Conservation (phyloP, 148 eudicot genomes). For the Talinum fruticosum region DNA sequence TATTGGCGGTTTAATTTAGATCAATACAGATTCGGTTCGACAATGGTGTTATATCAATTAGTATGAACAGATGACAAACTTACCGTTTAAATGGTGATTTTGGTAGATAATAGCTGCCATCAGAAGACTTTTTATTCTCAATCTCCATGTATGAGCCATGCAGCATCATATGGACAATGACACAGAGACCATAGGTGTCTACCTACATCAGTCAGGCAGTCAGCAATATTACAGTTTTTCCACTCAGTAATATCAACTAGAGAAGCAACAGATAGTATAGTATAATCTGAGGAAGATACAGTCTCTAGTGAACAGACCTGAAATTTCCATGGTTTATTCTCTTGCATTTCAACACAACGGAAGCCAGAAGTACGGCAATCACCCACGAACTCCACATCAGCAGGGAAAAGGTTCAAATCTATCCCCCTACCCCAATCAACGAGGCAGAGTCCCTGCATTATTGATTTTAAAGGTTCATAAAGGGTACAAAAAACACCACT, state of each 20-base stretch:
- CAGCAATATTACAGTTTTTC: background rate
- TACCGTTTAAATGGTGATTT: constrained; percentile 69
- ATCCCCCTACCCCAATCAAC: constrained; percentile 99
- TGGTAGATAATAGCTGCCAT: constrained; percentile 59
- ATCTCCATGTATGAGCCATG: constrained; percentile 79
- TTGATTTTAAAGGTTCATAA: constrained; percentile 14
- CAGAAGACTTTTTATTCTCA: constrained; percentile 52
- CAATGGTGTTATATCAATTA: background rate
- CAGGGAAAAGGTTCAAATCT: constrained; percentile 67
- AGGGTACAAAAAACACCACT: background rate
- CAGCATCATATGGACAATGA: constrained; percentile 87
- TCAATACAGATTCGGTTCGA: too few species aligned
- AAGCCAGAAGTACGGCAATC: constrained; percentile 90
- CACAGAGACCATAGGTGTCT: constrained; percentile 88
- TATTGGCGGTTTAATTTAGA: too few species aligned
- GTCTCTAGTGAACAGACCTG: constrained; percentile 43
- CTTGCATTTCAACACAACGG: constrained; percentile 89
- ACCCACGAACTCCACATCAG: constrained; percentile 56
- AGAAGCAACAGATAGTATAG: background rate
- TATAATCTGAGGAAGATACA: background rate
- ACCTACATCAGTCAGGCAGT: constrained; percentile 41
- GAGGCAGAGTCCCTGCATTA: constrained; percentile 83
- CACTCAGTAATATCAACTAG: background rate
- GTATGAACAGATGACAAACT: background rate
- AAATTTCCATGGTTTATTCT: constrained; percentile 78